A percentile compares a stretch with the other conserved stretches of the same genome.
Evolutionary conservation across 345 rosid genomes (phyloP).

Genomic region (Chamaenerion angustifolium): DNA sequence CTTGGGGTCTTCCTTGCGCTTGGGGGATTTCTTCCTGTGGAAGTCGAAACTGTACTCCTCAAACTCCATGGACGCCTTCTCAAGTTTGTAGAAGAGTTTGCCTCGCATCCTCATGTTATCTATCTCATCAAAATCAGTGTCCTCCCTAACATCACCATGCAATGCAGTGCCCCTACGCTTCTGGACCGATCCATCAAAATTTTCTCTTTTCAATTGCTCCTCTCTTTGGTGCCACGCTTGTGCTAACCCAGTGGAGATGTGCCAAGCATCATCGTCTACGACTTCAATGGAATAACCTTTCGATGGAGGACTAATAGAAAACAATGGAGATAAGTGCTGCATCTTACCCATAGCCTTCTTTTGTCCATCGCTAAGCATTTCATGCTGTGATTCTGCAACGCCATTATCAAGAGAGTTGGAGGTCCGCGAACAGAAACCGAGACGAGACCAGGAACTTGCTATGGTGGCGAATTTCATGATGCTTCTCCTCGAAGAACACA

Average conservation of each 20-base stretch:
- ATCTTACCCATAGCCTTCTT: conserved; percentile 8
- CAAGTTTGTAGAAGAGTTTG: conserved; percentile 72
- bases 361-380: neutral
- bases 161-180: neutral
- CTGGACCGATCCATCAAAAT: conserved; percentile 4
- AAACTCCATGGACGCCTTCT: conserved; percentile 59
- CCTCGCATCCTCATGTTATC: conserved; percentile 74
- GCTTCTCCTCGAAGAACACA: neutral
- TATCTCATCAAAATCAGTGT: conserved; percentile 47
- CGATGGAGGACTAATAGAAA: conserved; percentile 10
- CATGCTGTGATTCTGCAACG: conserved; percentile 3
- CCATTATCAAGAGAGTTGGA: conserved; percentile 3
- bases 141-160: conserved; percentile 14
- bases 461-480: neutral
- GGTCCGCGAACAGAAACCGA: conserved; percentile 2
- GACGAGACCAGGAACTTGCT: neutral
- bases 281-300: conserved; percentile 39
- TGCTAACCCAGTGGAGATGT: conserved; percentile 45
- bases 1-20: conserved; percentile 19
- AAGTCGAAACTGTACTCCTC: conserved; percentile 66
- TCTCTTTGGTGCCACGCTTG: conserved; percentile 29
- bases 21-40: conserved; percentile 44
- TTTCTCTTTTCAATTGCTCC: conserved; percentile 5
- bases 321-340: conserved; percentile 25
- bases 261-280: conserved; percentile 66